Conservation (phyloP, 129 eudicot species). For the Chrysanthemum lavandulifolium region DNA sequence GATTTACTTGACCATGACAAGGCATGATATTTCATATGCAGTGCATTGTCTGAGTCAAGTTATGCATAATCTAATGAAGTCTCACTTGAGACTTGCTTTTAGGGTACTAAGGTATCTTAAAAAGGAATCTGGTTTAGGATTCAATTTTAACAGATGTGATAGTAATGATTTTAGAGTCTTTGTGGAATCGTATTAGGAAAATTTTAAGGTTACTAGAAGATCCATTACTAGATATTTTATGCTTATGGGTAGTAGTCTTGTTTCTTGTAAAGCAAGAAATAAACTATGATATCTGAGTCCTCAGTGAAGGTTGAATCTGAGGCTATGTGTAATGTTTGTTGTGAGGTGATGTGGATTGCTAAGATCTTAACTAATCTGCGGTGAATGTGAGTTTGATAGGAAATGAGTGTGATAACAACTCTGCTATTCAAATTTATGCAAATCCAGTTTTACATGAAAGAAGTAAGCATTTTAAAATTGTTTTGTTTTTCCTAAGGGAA, state of each 20-base stretch:
- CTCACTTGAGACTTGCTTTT: neutral
- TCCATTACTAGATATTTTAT: neutral
- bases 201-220: neutral
- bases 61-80: too few species aligned
- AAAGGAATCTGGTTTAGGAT: neutral
- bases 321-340: neutral
- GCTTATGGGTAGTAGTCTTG: neutral
- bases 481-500: too few species aligned
- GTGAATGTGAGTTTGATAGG: neutral
- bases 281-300: neutral
- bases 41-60: too few species aligned
- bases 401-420: neutral
- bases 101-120: neutral
- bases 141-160: neutral
- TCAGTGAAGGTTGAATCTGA: neutral
- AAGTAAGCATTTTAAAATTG: too few species aligned
- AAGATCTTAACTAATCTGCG: neutral
- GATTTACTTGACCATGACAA: too few species aligned
- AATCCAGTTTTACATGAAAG: too few species aligned
- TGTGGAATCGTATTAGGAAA: neutral
- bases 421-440: too few species aligned
- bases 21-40: too few species aligned
- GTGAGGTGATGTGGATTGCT: neutral
- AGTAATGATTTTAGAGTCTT: neutral
- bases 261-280: neutral